Percentiles rank a stretch among this genome's conserved stretches.
phyloP scores from a whole-genome alignment of 2,329 filamentous ascomycete species.

The Colletotrichum sp. region DNA sequence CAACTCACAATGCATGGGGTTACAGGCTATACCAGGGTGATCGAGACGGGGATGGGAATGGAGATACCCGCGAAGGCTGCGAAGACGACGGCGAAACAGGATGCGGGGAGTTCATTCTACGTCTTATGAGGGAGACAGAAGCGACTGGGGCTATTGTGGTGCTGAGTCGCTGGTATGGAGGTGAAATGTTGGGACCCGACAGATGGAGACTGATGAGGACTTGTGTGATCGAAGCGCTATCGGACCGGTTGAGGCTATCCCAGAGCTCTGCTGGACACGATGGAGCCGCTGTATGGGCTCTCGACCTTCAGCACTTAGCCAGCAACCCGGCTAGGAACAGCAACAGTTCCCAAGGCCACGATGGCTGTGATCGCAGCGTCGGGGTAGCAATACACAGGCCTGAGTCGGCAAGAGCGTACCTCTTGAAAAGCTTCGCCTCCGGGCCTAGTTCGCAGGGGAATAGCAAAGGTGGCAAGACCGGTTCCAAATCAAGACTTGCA shows the following conservation, averaged over 20 bases:
- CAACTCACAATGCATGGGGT: conserved; percentile 65
- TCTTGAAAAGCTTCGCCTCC: conserved; percentile 59
- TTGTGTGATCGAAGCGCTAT: conserved; percentile 59
- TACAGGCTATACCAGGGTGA: conserved; percentile 38
- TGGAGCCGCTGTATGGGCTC: conserved; percentile 64
- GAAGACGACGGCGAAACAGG: conserved; percentile 68
- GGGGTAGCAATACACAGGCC: conserved; percentile 78
- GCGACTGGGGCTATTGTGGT: conserved; percentile 60
- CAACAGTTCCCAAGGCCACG: conserved; percentile 3
- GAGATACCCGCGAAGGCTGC: conserved; percentile 49
- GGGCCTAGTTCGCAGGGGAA: neutral
- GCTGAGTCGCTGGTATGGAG: conserved; percentile 67
- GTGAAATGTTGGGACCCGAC: conserved; percentile 65
- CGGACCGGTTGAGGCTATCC: conserved; percentile 49
- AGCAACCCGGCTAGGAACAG: conserved; percentile 36
- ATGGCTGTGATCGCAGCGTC: conserved; percentile 34
- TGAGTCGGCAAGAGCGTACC: conserved; percentile 67
- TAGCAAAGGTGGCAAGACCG: conserved; percentile 12
- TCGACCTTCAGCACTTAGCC: conserved; percentile 59
- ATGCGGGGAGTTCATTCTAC: conserved; percentile 61
- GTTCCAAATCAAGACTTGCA: neutral
- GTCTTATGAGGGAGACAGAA: conserved; percentile 55
- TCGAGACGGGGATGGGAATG: neutral
- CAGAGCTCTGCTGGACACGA: neutral
- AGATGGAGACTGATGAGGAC: conserved; percentile 67